Percentiles rank a stretch among this genome's conserved stretches.
These are phyloP conservation scores for Capillidium rhysosporum DNA, from an alignment of 371 early-diverging fungal species.

Conservation along the genomic window DNA sequence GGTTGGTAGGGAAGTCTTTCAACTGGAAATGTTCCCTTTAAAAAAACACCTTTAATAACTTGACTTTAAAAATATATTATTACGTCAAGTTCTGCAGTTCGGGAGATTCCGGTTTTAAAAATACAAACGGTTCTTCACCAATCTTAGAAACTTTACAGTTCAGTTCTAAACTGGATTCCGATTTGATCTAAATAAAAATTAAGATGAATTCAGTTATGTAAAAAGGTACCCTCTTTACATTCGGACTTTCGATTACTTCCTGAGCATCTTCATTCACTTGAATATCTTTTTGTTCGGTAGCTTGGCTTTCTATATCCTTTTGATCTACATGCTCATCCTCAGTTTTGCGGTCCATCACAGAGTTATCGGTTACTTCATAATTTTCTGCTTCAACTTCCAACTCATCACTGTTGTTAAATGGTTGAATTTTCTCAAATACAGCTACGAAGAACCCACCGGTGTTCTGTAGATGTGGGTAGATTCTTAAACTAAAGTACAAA, in stretches of 20 bases:
- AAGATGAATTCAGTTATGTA: constrained; percentile 7
- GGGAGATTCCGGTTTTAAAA: constrained; percentile 28
- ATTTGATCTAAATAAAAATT: background rate
- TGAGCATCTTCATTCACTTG: background rate
- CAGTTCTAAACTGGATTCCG: constrained; percentile 13
- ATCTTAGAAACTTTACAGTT: constrained; percentile 9
- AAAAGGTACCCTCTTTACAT: constrained; percentile 12
- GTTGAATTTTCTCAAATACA: constrained; percentile 71
- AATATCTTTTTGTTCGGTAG: too few species aligned
- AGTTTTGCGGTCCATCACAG: constrained; percentile 8
- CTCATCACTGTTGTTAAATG: constrained; percentile 29
- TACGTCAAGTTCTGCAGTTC: constrained; percentile 31
- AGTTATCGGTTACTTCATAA: constrained; percentile 9
- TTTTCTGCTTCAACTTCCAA: constrained; percentile 12
- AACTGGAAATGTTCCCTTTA: background rate
- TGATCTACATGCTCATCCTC: constrained; percentile 7
- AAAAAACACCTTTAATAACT: too few species aligned
- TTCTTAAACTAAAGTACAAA: constrained; percentile 39
- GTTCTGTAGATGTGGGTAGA: constrained; percentile 92
- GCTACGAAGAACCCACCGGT: constrained; percentile 99
- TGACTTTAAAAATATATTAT: too few species aligned
- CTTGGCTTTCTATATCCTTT: background rate
- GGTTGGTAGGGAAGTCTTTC: constrained; percentile 45
- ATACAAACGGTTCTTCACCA: constrained; percentile 59
- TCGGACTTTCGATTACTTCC: constrained; percentile 6